Evolutionary conservation across 495 filamentous ascomycete species (phyloP).

Genomic region (Acidiella bohemica): DNA sequence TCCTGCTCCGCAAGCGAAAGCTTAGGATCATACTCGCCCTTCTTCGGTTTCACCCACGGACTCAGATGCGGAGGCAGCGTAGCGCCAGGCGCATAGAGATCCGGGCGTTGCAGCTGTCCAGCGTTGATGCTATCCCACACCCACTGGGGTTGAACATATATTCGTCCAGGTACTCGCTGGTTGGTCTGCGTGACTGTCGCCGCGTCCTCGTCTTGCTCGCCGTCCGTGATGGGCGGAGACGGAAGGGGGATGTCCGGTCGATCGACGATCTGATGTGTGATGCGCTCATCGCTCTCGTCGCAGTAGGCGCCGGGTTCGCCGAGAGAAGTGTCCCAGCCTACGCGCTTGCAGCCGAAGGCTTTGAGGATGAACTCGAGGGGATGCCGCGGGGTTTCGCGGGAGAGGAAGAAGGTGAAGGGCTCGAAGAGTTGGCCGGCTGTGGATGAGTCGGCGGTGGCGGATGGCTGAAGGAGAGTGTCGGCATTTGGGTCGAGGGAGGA

Average conservation of each 20-base stretch:
- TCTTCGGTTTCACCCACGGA: constrained; percentile 80
- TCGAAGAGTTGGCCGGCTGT: constrained; percentile 61
- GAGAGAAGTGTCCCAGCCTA: constrained; percentile 81
- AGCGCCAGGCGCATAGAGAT: constrained; percentile 80
- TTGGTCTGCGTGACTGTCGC: constrained; percentile 28
- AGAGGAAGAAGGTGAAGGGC: constrained; percentile 80
- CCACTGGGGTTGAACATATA: constrained; percentile 94
- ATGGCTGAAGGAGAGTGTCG: constrained; percentile 76
- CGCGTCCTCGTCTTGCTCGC: constrained; percentile 36
- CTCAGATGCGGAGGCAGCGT: constrained; percentile 86
- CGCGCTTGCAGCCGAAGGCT: constrained; percentile 87
- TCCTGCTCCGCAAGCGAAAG: constrained; percentile 61
- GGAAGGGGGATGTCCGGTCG: constrained; percentile 59
- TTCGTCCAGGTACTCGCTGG: constrained; percentile 69
- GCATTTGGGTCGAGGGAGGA: constrained; percentile 61
- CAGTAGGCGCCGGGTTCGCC: constrained; percentile 87
- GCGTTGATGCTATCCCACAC: constrained; percentile 93
- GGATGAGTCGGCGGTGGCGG: constrained; percentile 38
- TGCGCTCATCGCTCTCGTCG: constrained; percentile 69
- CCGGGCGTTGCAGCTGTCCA: constrained; percentile 69
- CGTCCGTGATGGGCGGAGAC: constrained; percentile 33
- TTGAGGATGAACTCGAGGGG: constrained; percentile 88
- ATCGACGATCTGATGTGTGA: constrained; percentile 95
- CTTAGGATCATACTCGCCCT: constrained; percentile 80
- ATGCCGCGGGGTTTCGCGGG: constrained; percentile 80